Conservation (phyloP, 2,329 filamentous ascomycete genomes). For the Sclerotiophoma versabilis region DNA sequence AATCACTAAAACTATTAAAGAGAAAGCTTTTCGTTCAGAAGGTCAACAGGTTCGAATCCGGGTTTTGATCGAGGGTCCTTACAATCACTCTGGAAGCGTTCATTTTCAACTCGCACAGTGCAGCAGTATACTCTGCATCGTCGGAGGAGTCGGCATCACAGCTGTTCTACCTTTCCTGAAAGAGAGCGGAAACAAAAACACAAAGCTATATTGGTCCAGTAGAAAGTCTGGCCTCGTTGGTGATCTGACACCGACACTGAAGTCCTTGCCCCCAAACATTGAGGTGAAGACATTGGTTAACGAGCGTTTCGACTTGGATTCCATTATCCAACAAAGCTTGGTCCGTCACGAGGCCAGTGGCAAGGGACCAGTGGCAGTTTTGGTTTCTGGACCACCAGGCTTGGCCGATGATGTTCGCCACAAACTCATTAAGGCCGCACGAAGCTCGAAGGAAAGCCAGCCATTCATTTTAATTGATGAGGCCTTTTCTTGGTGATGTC, state of each 20-base stretch:
- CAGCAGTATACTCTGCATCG: background rate
- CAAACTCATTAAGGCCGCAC: too few species aligned
- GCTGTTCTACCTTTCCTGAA: background rate
- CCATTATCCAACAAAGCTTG: background rate
- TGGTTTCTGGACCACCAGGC: background rate
- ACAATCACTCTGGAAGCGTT: background rate
- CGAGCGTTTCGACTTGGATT: background rate
- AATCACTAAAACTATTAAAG: background rate
- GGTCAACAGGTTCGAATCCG: background rate
- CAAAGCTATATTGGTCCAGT: background rate
- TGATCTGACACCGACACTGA: background rate
- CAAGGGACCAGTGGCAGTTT: background rate
- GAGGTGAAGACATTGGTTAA: background rate
- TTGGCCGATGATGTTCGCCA: background rate
- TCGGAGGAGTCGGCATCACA: background rate
- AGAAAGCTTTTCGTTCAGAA: background rate
- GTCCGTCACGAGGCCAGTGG: background rate
- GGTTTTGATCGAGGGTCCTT: background rate
- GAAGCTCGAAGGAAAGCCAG: too few species aligned
- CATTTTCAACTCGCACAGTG: background rate
- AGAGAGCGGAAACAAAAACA: background rate
- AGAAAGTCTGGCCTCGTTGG: background rate
- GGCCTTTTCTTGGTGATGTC: too few species aligned
- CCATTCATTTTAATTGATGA: too few species aligned
- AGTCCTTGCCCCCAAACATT: background rate